phyloP scores from a whole-genome alignment of 2,329 filamentous ascomycete species.

The Ramichloridium luteum region DNA sequence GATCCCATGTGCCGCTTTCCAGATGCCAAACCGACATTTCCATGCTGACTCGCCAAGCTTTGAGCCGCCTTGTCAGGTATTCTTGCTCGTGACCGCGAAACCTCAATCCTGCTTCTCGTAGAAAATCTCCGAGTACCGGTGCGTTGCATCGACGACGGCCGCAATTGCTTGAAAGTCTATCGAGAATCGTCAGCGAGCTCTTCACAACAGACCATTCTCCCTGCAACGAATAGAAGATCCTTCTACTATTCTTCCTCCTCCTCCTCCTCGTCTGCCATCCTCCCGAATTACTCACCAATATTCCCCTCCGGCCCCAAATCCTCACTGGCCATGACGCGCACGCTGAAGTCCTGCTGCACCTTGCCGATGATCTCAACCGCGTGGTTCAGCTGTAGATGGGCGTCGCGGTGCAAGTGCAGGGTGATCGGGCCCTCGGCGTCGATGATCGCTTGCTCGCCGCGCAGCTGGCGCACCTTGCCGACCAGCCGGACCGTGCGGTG shows the following conservation, averaged over 20 bases:
- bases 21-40: too few relatives aligned
- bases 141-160: conserved; percentile 73
- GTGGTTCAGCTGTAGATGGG: conserved; percentile 56
- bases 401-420: conserved; percentile 59
- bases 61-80: too few relatives aligned
- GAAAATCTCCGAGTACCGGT: conserved; percentile 71
- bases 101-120: conserved; percentile 40
- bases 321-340: conserved; percentile 57
- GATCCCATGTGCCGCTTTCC: too few relatives aligned
- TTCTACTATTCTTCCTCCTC: too few relatives aligned
- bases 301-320: conserved; percentile 50
- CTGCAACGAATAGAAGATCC: too few relatives aligned
- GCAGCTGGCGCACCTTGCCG: conserved; percentile 71
- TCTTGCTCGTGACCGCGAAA: too few relatives aligned
- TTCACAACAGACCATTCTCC: too few relatives aligned
- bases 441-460: conserved; percentile 66
- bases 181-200: too few relatives aligned
- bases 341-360: conserved; percentile 58
- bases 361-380: conserved; percentile 69
- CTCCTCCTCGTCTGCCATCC: neutral
- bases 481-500: conserved; percentile 67
- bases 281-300: conserved; percentile 55
- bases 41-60: too few relatives aligned
- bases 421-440: conserved; percentile 69
- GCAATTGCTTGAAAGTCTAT: conserved; percentile 65